These are phyloP conservation scores for Hericium alpestre DNA, from an alignment of 768 basidiomycete species.

Conservation along the genomic window DNA sequence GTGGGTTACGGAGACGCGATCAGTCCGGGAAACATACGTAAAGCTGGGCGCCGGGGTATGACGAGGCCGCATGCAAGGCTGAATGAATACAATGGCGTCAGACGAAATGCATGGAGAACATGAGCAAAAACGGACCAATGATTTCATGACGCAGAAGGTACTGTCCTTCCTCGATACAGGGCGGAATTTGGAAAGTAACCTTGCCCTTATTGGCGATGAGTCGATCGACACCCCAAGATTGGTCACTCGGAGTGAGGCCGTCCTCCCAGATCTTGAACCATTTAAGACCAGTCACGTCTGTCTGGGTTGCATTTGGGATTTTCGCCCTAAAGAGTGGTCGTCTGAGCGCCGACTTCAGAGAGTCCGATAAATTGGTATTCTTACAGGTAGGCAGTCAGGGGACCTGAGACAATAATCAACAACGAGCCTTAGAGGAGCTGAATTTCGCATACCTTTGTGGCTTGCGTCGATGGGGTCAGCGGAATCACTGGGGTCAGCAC, in stretches of 20 bases:
- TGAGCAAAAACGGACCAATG: constrained; percentile 27
- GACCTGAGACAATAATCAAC: constrained; percentile 17
- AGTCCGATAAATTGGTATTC: neutral
- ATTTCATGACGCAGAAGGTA: constrained; percentile 30
- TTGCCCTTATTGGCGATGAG: constrained; percentile 40
- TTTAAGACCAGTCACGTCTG: constrained; percentile 33
- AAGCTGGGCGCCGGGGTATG: constrained; percentile 47
- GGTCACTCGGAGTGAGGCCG: constrained; percentile 21
- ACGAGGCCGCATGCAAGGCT: constrained; percentile 35
- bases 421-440: no score
- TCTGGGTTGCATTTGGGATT: constrained; percentile 34
- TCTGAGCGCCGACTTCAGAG: neutral
- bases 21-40: constrained; percentile 23
- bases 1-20: neutral
- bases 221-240: constrained; percentile 36
- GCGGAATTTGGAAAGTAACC: constrained; percentile 24
- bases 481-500: constrained; percentile 36
- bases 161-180: constrained; percentile 17
- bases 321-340: constrained; percentile 17
- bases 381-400: constrained; percentile 37
- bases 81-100: neutral
- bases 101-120: constrained; percentile 2
- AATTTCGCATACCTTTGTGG: constrained; percentile 28
- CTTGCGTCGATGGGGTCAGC: constrained; percentile 37
- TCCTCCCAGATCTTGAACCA: constrained; percentile 50